These are phyloP conservation scores for Brasenia schreberi DNA, from an alignment of 164 flowering plant genomes.

Conservation along the genomic window DNA sequence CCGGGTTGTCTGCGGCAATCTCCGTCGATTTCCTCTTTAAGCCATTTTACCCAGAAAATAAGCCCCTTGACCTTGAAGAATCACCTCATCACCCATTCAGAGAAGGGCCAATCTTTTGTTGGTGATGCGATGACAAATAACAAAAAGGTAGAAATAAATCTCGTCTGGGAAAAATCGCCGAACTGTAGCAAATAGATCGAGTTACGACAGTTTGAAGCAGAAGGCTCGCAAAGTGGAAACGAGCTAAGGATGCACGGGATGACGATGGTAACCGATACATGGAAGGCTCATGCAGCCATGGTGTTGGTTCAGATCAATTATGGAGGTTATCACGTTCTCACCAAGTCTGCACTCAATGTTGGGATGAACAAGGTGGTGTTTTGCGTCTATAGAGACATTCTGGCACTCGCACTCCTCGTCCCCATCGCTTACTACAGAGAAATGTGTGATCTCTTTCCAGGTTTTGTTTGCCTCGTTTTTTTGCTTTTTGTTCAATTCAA, in stretches of 20 bases:
- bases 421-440: slow-evolving; percentile 74
- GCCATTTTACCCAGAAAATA: no score
- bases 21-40: no score
- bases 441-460: slow-evolving; percentile 12
- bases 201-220: background rate
- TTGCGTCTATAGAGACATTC: slow-evolving; percentile 71
- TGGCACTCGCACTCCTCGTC: slow-evolving; percentile 79
- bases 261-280: slow-evolving; percentile 11
- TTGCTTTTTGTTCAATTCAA: background rate
- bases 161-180: background rate
- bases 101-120: no score
- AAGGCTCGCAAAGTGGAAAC: no score
- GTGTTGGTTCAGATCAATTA: slow-evolving; percentile 55
- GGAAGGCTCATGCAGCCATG: slow-evolving; percentile 71
- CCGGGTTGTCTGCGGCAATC: no score
- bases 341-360: slow-evolving; percentile 79
- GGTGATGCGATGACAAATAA: no score
- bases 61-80: no score
- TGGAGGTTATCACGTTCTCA: slow-evolving; percentile 87
- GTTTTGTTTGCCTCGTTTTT: background rate
- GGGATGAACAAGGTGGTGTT: slow-evolving; percentile 87
- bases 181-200: background rate
- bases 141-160: no score
- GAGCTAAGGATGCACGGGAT: background rate
- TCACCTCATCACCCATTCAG: no score